phyloP scores from a whole-genome alignment of 2,329 filamentous ascomycete species.

The Colletotrichum sp. region DNA sequence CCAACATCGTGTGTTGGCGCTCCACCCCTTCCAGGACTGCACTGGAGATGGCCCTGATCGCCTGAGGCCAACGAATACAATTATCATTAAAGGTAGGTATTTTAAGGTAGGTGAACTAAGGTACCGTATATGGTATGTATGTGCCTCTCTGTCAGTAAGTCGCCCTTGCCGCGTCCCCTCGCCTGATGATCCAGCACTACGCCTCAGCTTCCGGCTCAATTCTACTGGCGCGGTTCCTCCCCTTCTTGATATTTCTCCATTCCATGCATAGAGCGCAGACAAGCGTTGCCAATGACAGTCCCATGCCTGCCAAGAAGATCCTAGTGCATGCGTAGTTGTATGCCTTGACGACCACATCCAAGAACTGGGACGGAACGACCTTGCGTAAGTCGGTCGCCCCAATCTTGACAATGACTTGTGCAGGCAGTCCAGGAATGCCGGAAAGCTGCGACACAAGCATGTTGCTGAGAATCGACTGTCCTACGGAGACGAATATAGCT shows the following conservation, averaged over 20 bases:
- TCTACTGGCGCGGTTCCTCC: neutral
- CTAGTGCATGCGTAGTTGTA: slow-evolving; percentile 70
- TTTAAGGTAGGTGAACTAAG: too few species aligned
- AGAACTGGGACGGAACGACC: slow-evolving; percentile 52
- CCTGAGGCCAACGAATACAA: neutral
- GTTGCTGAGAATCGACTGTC: slow-evolving; percentile 58
- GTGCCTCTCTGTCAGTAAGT: neutral
- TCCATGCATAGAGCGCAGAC: slow-evolving; percentile 65
- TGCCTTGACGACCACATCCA: slow-evolving; percentile 60
- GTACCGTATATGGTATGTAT: neutral
- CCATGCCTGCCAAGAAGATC: slow-evolving; percentile 68
- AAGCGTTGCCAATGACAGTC: slow-evolving; percentile 58
- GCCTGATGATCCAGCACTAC: neutral
- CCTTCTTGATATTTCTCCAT: slow-evolving; percentile 71
- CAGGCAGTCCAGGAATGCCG: slow-evolving; percentile 46
- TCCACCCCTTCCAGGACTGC: neutral
- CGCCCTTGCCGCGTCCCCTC: neutral
- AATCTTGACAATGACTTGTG: slow-evolving; percentile 45
- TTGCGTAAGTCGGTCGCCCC: slow-evolving; percentile 66
- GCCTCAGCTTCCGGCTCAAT: neutral
- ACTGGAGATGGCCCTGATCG: neutral
- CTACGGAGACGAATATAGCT: slow-evolving; percentile 62
- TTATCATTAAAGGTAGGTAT: neutral
- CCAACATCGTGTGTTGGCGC: neutral
- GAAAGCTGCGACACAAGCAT: slow-evolving; percentile 43